phyloP scores from a whole-genome alignment of 2,329 filamentous ascomycete species.

The Xylariaceae sp. region DNA sequence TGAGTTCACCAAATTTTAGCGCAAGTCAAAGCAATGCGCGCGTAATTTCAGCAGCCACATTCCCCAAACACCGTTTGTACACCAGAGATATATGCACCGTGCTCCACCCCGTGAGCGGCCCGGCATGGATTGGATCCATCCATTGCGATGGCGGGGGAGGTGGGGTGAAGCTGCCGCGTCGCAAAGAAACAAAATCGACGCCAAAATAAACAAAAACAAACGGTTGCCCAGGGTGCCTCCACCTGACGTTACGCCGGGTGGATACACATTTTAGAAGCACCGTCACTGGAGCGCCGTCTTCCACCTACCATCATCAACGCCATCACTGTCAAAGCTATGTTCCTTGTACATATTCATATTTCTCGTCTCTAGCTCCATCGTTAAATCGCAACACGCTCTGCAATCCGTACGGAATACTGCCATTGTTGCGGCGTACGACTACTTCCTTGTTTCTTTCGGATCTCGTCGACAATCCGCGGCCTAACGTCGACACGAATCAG shows the following conservation, averaged over 20 bases:
- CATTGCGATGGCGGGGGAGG: constrained; percentile 12
- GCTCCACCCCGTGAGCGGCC: too few relatives aligned
- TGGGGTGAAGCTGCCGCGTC: constrained; percentile 18
- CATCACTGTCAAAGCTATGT: not conserved
- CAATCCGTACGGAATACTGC: constrained; percentile 3
- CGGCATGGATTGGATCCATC: not conserved
- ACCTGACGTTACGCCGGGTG: not conserved
- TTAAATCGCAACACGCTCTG: not conserved
- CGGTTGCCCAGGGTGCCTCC: constrained; percentile 26
- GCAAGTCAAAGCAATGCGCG: not conserved
- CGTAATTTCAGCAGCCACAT: not conserved
- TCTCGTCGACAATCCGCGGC: not conserved
- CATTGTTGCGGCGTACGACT: not conserved
- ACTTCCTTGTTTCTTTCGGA: not conserved
- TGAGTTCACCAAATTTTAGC: not conserved
- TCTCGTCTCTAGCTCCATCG: not conserved
- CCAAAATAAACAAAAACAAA: constrained; percentile 32
- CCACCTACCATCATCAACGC: not conserved
- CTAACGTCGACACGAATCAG: not conserved
- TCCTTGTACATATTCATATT: not conserved
- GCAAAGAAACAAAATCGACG: constrained; percentile 15
- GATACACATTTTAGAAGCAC: not conserved
- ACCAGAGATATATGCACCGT: too few relatives aligned
- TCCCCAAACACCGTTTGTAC: not conserved
- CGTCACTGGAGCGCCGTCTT: not conserved